phyloP scores from a whole-genome alignment of 768 basidiomycete species.

The Rhizopogon vesiculosus region DNA sequence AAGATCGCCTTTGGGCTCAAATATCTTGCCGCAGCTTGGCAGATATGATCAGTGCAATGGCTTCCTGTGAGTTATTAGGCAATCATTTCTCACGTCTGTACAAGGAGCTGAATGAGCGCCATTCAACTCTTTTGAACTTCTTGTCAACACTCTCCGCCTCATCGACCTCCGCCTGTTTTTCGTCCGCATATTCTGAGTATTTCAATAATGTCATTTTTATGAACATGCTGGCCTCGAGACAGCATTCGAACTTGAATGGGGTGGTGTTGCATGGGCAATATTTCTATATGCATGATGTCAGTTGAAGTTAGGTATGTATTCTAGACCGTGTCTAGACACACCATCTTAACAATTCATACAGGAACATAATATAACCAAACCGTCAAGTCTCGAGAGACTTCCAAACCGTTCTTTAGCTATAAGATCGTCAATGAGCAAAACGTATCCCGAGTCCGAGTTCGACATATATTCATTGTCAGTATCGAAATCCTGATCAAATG shows the following conservation, averaged over 20 bases:
- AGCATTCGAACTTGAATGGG: too few relatives aligned
- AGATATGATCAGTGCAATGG: background rate
- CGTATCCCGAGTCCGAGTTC: background rate
- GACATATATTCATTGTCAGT: background rate
- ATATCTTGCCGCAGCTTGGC: background rate
- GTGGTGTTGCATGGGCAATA: conserved; percentile 21
- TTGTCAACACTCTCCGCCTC: too few relatives aligned
- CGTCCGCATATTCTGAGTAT: too few relatives aligned
- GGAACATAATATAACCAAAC: conserved; percentile 24
- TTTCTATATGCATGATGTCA: conserved; percentile 15
- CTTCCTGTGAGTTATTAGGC: background rate
- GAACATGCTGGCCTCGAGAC: too few relatives aligned
- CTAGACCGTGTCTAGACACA: conserved; percentile 15
- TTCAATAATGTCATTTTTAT: too few relatives aligned
- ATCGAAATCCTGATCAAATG: background rate
- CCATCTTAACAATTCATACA: conserved; percentile 30
- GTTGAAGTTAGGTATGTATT: conserved; percentile 8
- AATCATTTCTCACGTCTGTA: background rate
- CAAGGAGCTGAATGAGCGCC: too few relatives aligned
- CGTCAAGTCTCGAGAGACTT: conserved; percentile 20
- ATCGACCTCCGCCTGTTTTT: too few relatives aligned
- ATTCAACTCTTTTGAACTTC: too few relatives aligned
- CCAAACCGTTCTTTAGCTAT: conserved; percentile 14
- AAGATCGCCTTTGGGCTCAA: background rate
- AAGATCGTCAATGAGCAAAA: conserved; percentile 17